Conservation (phyloP, 148 eudicot species). For the Cornus controversa region DNA sequence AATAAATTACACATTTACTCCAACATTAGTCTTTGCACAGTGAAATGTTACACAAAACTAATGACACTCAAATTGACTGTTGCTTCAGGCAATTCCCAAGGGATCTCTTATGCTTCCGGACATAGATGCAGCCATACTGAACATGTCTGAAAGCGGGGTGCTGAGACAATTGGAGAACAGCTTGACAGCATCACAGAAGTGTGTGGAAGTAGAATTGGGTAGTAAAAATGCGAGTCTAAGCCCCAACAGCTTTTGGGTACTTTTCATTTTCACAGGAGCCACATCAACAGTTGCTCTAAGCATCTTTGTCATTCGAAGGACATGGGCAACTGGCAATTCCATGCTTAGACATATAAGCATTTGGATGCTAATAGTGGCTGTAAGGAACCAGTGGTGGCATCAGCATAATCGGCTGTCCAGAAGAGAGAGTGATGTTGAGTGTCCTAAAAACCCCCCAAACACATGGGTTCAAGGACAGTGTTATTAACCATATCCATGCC, state of each 20-base stretch:
- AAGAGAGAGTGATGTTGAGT: constrained; percentile 12
- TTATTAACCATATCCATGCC: too few species aligned
- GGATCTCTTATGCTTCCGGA: constrained; percentile 21
- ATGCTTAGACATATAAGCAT: neutral
- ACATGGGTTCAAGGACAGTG: neutral
- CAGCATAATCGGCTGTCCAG: constrained; percentile 5
- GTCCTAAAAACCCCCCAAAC: neutral
- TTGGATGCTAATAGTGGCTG: neutral
- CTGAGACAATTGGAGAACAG: constrained; percentile 10
- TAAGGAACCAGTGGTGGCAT: neutral
- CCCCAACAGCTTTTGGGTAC: constrained; percentile 26
- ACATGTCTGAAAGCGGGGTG: constrained; percentile 14
- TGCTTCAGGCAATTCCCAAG: constrained; percentile 26
- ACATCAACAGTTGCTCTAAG: constrained; percentile 19
- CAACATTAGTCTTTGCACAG: too few species aligned
- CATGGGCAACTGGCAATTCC: neutral
- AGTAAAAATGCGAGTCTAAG: constrained; percentile 20
- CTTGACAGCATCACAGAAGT: constrained; percentile 11
- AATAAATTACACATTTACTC: too few species aligned
- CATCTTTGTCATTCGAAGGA: neutral
- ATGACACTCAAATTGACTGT: too few species aligned
- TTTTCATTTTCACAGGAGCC: constrained; percentile 21
- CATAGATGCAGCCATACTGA: constrained; percentile 16
- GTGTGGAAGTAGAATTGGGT: constrained; percentile 14
- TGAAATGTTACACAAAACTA: too few species aligned